Conservation (phyloP, 1,284 basidiomycete species). For the Apiotrichum montevideense region DNA sequence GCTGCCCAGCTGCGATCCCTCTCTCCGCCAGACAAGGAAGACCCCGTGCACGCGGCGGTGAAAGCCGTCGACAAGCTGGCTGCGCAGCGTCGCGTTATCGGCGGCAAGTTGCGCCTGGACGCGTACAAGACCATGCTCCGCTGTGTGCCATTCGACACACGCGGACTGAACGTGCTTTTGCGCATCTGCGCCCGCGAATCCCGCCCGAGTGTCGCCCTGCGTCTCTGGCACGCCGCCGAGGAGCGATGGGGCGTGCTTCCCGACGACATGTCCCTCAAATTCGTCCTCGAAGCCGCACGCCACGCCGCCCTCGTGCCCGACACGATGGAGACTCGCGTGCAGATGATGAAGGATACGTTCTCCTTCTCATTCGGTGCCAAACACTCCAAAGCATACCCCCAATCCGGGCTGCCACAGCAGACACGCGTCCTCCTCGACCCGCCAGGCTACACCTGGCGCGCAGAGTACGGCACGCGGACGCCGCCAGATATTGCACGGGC, state of each 20-base stretch:
- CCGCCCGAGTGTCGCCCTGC: slow-evolving; percentile 26
- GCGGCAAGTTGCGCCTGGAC: no score
- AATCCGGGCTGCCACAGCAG: background rate
- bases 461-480: slow-evolving; percentile 11
- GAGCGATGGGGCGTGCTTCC: slow-evolving; percentile 34
- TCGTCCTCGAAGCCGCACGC: slow-evolving; percentile 29
- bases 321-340: slow-evolving; percentile 18
- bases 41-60: slow-evolving; percentile 20
- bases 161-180: slow-evolving; percentile 33
- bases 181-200: slow-evolving; percentile 14
- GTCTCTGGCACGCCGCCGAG: slow-evolving; percentile 29
- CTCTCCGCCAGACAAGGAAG: background rate
- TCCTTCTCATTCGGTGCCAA: background rate
- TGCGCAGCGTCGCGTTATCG: background rate
- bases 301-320: slow-evolving; percentile 9
- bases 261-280: slow-evolving; percentile 27
- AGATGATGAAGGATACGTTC: slow-evolving; percentile 24
- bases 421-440: slow-evolving; percentile 5
- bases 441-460: slow-evolving; percentile 14
- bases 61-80: slow-evolving; percentile 25
- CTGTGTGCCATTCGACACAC: slow-evolving; percentile 24
- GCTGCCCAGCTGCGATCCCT: slow-evolving; percentile 19
- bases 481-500: slow-evolving; percentile 8
- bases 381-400: no score
- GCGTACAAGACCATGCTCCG: background rate